Evolutionary conservation across 257 asterid genomes (phyloP), one percentile per base, ranked within the genome.

Genomic region (Solanum medicagineum): DNA sequence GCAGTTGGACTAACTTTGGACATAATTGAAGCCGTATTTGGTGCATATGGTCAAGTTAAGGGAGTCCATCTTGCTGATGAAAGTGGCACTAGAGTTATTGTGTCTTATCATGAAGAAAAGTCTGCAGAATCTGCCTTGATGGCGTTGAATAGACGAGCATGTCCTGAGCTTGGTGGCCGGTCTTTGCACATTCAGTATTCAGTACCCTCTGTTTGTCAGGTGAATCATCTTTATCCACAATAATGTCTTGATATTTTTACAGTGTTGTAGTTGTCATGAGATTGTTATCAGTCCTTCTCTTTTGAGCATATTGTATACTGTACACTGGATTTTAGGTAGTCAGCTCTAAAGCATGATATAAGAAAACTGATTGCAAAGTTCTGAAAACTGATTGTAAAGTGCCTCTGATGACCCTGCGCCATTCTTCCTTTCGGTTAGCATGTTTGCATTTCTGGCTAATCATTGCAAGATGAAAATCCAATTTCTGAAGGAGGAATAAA

Each of bases 41-140:
- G 91, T 62, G 75, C 79, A 12, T 95, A 87, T 74, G 99, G 99
- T 14, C 90, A 90, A 83, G 92, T 96, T 8, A 87, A 82, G 68
- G 98, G 98, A 26, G 97, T 96, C 45, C 93, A 85, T 55, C 94
- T 92, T 4, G 98, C 99, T 54, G 99, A 95, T 40, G 98, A 94
- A 54, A 96, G 95, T 87, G 99, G 99, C 83, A 92, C 97, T 42
- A 98, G 99, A 66, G 98, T 94, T 16, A 89, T 96, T n/a, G 97
- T 96, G 75, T 95, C 98, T 56, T 96, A 84, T 85, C 85, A 83
- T 51, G 89, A 89, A 51, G 85, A 86, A 75, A 86, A 19, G 66
- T 88, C 96, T 68, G 93, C 99, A 32, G 89, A 86, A 60, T 93
- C 91, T 79, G 98, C 99, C 8, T 75, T 92, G 88, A 80, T 86